Percentiles rank a stretch among this genome's conserved stretches.
Evolutionary conservation across 1,284 basidiomycete genomes (phyloP).

Genomic region (Sanghuangporus sanghuang): DNA sequence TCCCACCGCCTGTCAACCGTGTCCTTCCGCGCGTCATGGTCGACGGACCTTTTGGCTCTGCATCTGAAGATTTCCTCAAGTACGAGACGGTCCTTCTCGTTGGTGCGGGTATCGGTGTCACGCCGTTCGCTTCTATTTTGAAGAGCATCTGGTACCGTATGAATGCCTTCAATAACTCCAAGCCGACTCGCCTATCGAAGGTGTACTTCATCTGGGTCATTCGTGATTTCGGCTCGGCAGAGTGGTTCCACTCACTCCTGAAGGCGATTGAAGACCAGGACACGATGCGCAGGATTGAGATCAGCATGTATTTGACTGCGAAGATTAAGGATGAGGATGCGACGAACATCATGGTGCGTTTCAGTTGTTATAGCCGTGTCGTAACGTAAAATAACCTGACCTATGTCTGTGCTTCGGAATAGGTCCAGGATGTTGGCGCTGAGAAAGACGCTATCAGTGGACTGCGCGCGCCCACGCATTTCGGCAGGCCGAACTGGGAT

Average conservation of each 20-base stretch:
- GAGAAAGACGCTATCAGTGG: constrained; percentile 85
- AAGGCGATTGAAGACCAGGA: constrained; percentile 91
- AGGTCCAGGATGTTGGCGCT: constrained; percentile 83
- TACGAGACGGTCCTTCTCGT: constrained; percentile 83
- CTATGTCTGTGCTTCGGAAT: constrained; percentile 5
- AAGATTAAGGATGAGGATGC: constrained; percentile 85
- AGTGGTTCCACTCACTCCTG: constrained; percentile 92
- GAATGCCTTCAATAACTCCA: constrained; percentile 72
- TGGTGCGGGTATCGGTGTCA: constrained; percentile 89
- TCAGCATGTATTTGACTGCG: constrained; percentile 87
- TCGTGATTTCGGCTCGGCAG: constrained; percentile 78
- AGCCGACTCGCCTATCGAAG: constrained; percentile 74
- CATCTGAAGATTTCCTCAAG: constrained; percentile 81
- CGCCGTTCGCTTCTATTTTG: constrained; percentile 87
- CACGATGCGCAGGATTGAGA: constrained; percentile 75
- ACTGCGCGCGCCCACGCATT: constrained; percentile 86
- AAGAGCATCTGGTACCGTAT: constrained; percentile 95
- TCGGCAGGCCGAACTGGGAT: constrained; percentile 91
- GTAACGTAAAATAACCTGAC: not conserved
- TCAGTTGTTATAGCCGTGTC: not conserved
- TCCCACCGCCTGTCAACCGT: constrained; percentile 60
- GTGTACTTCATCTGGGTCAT: constrained; percentile 90
- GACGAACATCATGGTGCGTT: constrained; percentile 77
- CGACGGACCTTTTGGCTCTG: constrained; percentile 83
- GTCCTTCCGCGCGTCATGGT: constrained; percentile 86